These are phyloP conservation scores for Batkoa obscura DNA, from an alignment of 371 early-diverging fungal species.

Conservation along the genomic window DNA sequence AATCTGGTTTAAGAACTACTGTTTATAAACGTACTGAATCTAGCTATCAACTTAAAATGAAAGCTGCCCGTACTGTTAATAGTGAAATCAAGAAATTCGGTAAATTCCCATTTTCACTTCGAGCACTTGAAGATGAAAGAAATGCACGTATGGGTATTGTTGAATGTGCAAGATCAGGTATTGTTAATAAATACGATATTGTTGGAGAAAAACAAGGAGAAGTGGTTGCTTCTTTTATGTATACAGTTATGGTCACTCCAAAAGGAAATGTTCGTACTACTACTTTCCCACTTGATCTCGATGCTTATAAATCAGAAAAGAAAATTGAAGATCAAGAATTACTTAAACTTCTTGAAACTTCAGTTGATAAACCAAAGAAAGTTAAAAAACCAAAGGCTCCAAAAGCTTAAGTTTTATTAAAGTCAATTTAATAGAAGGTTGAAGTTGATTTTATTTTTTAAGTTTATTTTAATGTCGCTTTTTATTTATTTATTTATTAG, in stretches of 20 bases:
- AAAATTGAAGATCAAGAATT: constrained; percentile 51
- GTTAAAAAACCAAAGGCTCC: constrained; percentile 18
- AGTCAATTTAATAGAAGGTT: no score
- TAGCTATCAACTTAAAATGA: constrained; percentile 76
- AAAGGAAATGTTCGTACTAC: constrained; percentile 65
- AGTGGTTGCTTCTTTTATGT: constrained; percentile 74
- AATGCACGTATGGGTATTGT: constrained; percentile 80
- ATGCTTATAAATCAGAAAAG: constrained; percentile 51
- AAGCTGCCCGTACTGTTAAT: constrained; percentile 57
- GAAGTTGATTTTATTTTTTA: no score
- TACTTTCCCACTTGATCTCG: constrained; percentile 36
- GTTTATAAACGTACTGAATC: constrained; percentile 77
- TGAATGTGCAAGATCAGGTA: constrained; percentile 68
- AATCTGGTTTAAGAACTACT: constrained; percentile 58
- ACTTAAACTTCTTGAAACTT: constrained; percentile 33
- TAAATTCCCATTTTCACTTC: constrained; percentile 72
- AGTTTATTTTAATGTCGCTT: no score
- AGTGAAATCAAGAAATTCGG: constrained; percentile 63
- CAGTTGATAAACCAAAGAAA: constrained; percentile 20
- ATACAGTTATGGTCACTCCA: constrained; percentile 74
- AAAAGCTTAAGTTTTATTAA: no score
- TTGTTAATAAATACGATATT: constrained; percentile 65
- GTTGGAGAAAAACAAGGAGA: constrained; percentile 67
- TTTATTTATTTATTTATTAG: no score
- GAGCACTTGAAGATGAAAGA: constrained; percentile 60